Base-by-base conservation (phyloP, 2,329 filamentous ascomycete genomes). In the Colletotrichum orchidophilum region DNA sequence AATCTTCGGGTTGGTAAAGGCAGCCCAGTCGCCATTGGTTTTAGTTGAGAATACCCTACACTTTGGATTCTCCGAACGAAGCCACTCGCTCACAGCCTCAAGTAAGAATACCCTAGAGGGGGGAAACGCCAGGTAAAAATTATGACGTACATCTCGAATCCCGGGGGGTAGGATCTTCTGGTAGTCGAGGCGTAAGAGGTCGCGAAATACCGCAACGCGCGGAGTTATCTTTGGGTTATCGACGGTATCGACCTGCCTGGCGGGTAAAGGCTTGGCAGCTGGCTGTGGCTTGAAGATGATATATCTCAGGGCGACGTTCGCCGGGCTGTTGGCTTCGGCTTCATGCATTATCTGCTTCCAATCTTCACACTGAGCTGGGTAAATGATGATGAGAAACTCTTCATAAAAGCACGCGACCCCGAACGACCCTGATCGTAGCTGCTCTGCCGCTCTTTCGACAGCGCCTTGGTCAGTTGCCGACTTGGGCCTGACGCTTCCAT, bases 91-190 rank as follows among this genome's bases (percentile, higher is more conserved):
- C 2, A 88, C n/a, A 9, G 85, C 80, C 9, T 78, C 73, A 21
- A 80, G 79, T 46, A 82, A 80, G 12, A 78, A 66, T 8, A 73
- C 67, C 31, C 79, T 78, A 2, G 80, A 78, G 0, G 75, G 74
- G 0, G 88, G 87, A 60, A 89, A 89, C 2, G 84, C 78, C 1
- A 90, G 75, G 71, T 85, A 89, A 73, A 89, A 85, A 27, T 76
- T 77, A 58, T 80, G 78, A 3, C 78, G 74, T 29, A 73, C 75
- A 8, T 72, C 55, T 29, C 63, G 29, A 15, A 55, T n/a, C 3
- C 46, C 42, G 15, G 54, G 31, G 1, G 76, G 77, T 4, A 74
- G 66, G 1, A 83, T 77, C 9, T 74, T 70, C 12, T 78, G 71
- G 55, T 81, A 83, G 13, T 79, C 76, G 21, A 82, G 74, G 2